These are phyloP conservation scores for Elymus sibiricus DNA, from an alignment of 176 grass and related monocot species.

Conservation along the genomic window DNA sequence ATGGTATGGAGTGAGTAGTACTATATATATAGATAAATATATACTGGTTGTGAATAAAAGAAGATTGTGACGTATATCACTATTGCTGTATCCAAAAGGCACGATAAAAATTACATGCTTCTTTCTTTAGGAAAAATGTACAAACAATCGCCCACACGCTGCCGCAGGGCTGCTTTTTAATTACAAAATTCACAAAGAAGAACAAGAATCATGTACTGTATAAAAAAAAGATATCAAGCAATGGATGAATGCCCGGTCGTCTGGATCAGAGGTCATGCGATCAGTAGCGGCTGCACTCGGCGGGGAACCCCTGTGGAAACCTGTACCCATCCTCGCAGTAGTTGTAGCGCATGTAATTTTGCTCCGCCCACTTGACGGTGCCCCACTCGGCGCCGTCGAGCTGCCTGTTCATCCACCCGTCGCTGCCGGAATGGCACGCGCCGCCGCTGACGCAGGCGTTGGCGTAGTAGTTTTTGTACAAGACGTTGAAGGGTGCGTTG, in stretches of 20 bases:
- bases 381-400: neutral
- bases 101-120: neutral
- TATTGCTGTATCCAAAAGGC: too few relatives aligned
- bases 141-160: neutral
- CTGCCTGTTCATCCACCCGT: neutral
- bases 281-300: conserved; percentile 4
- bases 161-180: neutral
- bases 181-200: neutral
- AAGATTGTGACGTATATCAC: neutral
- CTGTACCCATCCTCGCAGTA: conserved; percentile 14
- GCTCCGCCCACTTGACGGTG: neutral
- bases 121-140: neutral
- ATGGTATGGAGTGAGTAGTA: too few relatives aligned
- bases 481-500: conserved; percentile 38
- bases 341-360: conserved; percentile 2
- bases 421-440: neutral
- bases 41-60: neutral
- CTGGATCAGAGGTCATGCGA: neutral
- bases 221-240: neutral
- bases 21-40: too few relatives aligned
- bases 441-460: neutral
- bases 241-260: neutral
- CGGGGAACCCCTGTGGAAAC: conserved; percentile 11
- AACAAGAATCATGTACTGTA: neutral
- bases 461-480: conserved; percentile 14